phyloP scores from a whole-genome alignment of 2,329 filamentous ascomycete species.

The Geoglossum cookeanum region DNA sequence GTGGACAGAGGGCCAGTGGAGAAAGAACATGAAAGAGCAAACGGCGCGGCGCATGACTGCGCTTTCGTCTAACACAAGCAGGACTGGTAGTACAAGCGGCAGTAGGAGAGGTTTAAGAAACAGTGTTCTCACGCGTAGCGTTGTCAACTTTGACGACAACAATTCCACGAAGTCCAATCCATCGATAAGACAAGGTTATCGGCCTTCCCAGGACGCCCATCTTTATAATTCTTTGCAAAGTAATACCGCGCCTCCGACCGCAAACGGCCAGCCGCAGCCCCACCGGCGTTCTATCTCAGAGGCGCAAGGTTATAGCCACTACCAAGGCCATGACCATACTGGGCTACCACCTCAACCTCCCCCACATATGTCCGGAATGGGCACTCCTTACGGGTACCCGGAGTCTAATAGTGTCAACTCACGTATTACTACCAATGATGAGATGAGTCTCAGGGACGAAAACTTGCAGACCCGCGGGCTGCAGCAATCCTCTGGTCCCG shows the following conservation, averaged over 20 bases:
- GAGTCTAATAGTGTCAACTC: not conserved
- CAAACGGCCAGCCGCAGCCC: constrained; percentile 8
- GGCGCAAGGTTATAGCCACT: constrained; percentile 24
- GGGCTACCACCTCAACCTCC: constrained; percentile 1
- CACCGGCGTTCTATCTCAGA: constrained; percentile 31
- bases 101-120: constrained; percentile 23
- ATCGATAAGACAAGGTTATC: not conserved
- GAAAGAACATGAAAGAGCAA: constrained; percentile 70
- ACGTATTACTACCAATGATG: constrained; percentile 14
- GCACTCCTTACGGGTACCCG: not conserved
- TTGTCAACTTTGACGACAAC: constrained; percentile 25
- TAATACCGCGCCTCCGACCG: constrained; percentile 8
- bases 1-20: constrained; percentile 83
- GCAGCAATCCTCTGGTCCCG: constrained; percentile 42
- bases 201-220: not conserved
- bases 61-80: constrained; percentile 24
- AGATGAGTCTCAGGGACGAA: constrained; percentile 24
- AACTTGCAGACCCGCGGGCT: constrained; percentile 27
- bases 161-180: constrained; percentile 22
- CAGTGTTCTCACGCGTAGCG: constrained; percentile 17
- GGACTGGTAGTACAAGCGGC: constrained; percentile 23
- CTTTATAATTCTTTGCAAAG: not conserved
- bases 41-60: constrained; percentile 61
- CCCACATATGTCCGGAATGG: not conserved
- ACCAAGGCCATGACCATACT: constrained; percentile 15